Evolutionary conservation across 179 eudicot species (phyloP), one percentile per base, ranked within the genome.

Genomic region (Spinacia oleracea): DNA sequence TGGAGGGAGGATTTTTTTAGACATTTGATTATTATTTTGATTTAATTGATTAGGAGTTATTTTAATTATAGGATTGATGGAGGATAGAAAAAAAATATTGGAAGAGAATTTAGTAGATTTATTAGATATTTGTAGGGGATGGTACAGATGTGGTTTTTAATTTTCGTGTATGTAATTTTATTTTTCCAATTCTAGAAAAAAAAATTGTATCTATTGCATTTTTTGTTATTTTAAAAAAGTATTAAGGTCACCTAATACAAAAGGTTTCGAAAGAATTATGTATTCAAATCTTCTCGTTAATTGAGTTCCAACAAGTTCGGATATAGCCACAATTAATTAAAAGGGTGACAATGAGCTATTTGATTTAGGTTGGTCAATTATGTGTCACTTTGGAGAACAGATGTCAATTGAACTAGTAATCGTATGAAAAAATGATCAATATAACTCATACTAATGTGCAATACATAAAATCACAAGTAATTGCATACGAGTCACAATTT

Each of bases 101-200:
- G 58, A 25, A 48, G 40, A 42, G 38, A 16, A 25, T 72, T 29
- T 2, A 21, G 62, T 72, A 51, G 75, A 72, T 50, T 71, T 71
- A 70, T 40, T 70, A 71, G 74, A 43, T 69, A 31, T 0, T 42
- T 45, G 55, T 45, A 46, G 75, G 46, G 62, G 27, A 72, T 72
- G 75, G 75, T 72, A 72, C 62, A 71, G 75, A 53, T 34, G 62
- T 70, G 75, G 60, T 72, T 72, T 18, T 71, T 50, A 32, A n/a
- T 14, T 70, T 27, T 70, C 2, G 70, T 66, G 70, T 67, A 38
- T 15, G 70, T 42, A 68, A 9, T 45, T 45, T 45, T 14, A 2
- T 12, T 45, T 69, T 35, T 69, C 11, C 43, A 23, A 5, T 9
- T 12, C 4, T 21, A 5, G 0, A n/a, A 16, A 68, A 40, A 46